Base-by-base conservation (phyloP, 164 flowering plant species). In the Akebia trifoliata region DNA sequence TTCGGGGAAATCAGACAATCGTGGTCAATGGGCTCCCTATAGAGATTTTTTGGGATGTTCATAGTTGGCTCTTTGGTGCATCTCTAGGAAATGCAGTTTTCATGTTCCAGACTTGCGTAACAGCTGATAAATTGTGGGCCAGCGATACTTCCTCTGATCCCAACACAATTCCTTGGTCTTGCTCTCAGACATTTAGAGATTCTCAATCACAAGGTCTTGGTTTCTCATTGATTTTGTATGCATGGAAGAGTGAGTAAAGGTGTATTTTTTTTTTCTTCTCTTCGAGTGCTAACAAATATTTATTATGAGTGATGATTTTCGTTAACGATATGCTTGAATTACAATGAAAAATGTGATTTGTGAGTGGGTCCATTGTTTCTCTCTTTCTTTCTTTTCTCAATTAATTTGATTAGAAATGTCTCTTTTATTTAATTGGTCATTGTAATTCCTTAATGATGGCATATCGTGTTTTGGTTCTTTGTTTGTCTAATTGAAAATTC, bases 231-330 rank as follows among this genome's bases (percentile, higher is more conserved):
- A 65, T 74, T 50, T 64, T 77, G 60, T 77, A 72, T 74, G 81
- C 78, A 57, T 77, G 81, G 81, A 77, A 74, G 69, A 72, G 62
- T 53, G 81, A 77, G 62, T 77, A 74, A 67, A 62, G 36, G 46
- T 48, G 29, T 63, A 29, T 18, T 21, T 30, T 47, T n/a, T n/a
- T n/a, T n/a, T n/a, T n/a, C n/a, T 46, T 42, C 59, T 56, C 29
- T 20, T 57, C 54, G 62, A 52, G 66, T 70, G 55, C 67, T 65
- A 70, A 73, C 83, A 76, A 48, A 72, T 69, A 55, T 63, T 64
- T 75, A 52, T 63, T 58, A 62, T 60, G 78, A 76, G 75, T 66
- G 70, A 50, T 54, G 39, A 60, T 63, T 70, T 60, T 64, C 61
- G 50, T 58, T 57, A 38, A 62, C 35, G 34, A 35, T 58, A 69